Conservation (phyloP, 192 early-diverging fungal genomes). For the Mortierella hygrophila region DNA sequence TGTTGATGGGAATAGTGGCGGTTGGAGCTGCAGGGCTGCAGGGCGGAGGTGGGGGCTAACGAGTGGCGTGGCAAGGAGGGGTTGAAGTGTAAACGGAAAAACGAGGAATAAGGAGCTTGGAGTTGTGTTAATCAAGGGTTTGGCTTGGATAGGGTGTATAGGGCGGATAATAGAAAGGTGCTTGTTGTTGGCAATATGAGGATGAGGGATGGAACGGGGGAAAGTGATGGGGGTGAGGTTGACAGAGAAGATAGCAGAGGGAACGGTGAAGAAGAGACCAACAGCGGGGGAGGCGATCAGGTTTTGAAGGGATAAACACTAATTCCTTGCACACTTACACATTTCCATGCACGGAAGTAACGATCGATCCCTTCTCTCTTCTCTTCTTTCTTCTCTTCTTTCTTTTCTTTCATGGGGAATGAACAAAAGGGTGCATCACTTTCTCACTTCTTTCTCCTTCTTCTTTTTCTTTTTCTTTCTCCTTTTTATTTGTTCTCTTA, state of each 20-base stretch:
- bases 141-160: neutral
- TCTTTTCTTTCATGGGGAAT: too few species aligned
- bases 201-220: neutral
- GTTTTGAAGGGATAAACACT: neutral
- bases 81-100: neutral
- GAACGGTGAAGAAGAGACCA: neutral
- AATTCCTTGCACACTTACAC: neutral
- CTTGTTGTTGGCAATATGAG: neutral
- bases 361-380: neutral
- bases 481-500: neutral
- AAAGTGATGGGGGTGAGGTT: neutral
- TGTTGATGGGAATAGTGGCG: neutral
- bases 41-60: neutral
- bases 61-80: neutral
- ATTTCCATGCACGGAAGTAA: neutral
- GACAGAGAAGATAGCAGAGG: neutral
- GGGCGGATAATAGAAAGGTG: neutral
- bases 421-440: too few species aligned
- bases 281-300: too few species aligned
- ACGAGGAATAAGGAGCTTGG: neutral
- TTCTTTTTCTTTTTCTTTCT: slow-evolving; percentile 9
- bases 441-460: too few species aligned
- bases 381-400: neutral
- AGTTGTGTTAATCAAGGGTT: neutral
- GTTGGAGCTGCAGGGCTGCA: neutral